Evolutionary conservation across 2,329 filamentous ascomycete species (phyloP), one percentile per base, ranked within the genome.

Genomic region (Chalaropsis ovoidea): DNA sequence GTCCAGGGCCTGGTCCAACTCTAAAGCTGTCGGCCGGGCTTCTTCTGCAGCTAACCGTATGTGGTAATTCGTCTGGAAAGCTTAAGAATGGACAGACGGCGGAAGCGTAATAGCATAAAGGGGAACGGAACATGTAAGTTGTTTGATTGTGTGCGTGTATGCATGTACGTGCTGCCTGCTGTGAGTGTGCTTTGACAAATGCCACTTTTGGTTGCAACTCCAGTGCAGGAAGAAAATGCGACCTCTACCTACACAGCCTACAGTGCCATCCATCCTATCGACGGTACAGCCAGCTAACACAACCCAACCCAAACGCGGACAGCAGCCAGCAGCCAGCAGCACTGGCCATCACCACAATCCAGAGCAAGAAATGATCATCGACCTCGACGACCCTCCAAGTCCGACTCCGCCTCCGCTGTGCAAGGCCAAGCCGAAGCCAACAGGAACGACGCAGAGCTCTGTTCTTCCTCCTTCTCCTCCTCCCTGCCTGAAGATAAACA

Each of bases 81-180:
- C 54, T 58, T 58, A 39, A 39, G 27, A 35, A 35, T 35, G 54
- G 10, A 27, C 10, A 15, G 22, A 15, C 22, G 17, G 27, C 13
- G 7, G 24, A 56, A 56, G 52, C 27, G 27, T 39, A 47, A 19
- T 6, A 31, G 24, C 27, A 58, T 31, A 19, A 58, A 58, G 54
- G 54, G 54, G 54, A 58, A 58, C 54, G 27, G 27, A 39, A 35
- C 27, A 58, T 58, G 27, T n/a, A 58, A 35, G 54, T 35, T 58
- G 27, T 58, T 58, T 58, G 24, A 58, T 58, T 58, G 54, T n/a
- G 17, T 17, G 31, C 11, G 52, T 10, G n/a, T n/a, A n/a, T n/a
- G n/a, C n/a, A n/a, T n/a, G n/a, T 11, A n/a, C 19, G n/a, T 24
- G 47, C 47, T 39, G 35, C 8, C 5, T 39, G 35, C 35, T 39